These are phyloP conservation scores for Russula abietina DNA, from an alignment of 768 basidiomycete genomes.

Conservation along the genomic window DNA sequence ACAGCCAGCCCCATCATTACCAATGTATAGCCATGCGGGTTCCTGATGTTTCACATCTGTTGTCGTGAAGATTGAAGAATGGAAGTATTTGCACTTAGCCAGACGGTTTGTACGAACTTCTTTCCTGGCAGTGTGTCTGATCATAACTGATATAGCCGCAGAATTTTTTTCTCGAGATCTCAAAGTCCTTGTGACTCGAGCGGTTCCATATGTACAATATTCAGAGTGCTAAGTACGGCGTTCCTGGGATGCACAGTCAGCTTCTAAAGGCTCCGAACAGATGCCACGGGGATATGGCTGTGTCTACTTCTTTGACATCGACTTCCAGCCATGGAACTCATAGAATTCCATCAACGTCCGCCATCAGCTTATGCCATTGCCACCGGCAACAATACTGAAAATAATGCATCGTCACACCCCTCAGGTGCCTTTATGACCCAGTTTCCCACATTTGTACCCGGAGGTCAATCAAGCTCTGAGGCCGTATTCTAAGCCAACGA, in stretches of 20 bases:
- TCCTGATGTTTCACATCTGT: no score
- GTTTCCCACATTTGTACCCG: background rate
- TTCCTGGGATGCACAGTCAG: background rate
- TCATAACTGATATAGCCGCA: no score
- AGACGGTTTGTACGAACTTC: no score
- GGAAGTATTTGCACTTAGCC: no score
- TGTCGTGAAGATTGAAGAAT: no score
- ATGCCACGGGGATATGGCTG: no score
- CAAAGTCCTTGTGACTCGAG: no score
- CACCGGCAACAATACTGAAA: background rate
- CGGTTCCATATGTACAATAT: background rate
- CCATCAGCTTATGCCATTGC: background rate
- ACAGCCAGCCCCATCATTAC: no score
- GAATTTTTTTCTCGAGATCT: no score
- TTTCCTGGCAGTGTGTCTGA: no score
- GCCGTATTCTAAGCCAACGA: background rate
- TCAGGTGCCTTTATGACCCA: background rate
- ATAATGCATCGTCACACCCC: background rate
- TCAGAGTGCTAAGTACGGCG: background rate
- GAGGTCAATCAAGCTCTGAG: background rate
- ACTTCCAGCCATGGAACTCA: background rate
- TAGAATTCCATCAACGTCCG: background rate
- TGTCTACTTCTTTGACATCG: background rate
- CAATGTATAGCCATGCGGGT: no score
- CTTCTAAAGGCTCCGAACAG: background rate